Base-by-base conservation (phyloP, 306 rosid genomes). In the Castanopsis chinensis region DNA sequence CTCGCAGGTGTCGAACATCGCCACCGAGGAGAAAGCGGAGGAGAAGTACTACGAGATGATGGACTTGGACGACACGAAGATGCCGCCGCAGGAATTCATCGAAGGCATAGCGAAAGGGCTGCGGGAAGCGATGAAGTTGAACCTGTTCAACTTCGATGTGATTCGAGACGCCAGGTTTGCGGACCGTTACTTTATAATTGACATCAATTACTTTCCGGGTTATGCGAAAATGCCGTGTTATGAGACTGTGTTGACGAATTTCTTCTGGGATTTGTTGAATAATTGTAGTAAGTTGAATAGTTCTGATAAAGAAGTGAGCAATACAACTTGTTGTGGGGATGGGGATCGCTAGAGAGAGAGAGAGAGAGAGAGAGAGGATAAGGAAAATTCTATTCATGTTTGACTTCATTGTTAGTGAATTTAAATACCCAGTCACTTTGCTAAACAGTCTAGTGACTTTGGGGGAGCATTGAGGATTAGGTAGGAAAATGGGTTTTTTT, bases 181-280 rank as follows among this genome's bases (percentile, higher is more conserved):
- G 32, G 90, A 90, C 37, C 91, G 97, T n/a, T 92, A 94, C 65
- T 88, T 94, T 70, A 92, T 94, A 45, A 87, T 94, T 69, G 99
- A 94, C 83, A 94, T 94, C 19, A 94, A 94, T 68, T 94, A 94
- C 72, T 94, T 94, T 81, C 99, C 99, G 13, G 99, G 99, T 71
- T 94, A 92, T 73, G 99, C 99, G 11, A 94, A 94, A 85, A 91
- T 94, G 99, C 99, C 97, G 1, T 90, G 91, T 4, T 94, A 92
- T 23, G 99, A 94, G 88, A 80, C 76, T 20, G 83, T 91, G 41
- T 75, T 94, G 87, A 92, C 99, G 0, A 89, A 94, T 61, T 94
- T 94, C 87, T 90, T 94, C 86, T 87, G 90, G 28, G 99, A 92
- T 32, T 73, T 88, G 15, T 78, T 87, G 90, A 58, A 19, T 68